Evolutionary conservation across 768 basidiomycete genomes (phyloP), one percentile per base, ranked within the genome.

Genomic region (Pleurotus tuber-regium): DNA sequence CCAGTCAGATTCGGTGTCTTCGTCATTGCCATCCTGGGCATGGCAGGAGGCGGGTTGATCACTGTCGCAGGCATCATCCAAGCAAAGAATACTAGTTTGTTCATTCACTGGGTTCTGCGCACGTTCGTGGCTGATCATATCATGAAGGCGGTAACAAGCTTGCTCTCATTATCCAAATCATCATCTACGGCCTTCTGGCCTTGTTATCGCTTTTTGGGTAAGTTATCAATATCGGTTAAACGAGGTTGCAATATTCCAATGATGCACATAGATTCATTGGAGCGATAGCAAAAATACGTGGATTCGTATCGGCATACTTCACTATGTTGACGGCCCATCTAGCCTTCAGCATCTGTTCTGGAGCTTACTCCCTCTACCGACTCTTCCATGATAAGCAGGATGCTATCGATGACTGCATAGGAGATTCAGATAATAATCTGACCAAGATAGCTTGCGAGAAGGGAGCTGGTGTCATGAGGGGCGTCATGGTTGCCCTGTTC

Each of bases 1-100:
- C 76, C 78, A 7, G 73, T 75, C 29, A 65, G 78, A 56, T 71
- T 70, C 38, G 78, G 77, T 41, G 75, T 74, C 40, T 63, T 78
- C 41, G 76, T 76, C 25, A 67, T 77, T 52, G 65, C 68, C 30
- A 54, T 78, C 43, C 63, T 80, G n/a, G 76, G 77, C 40, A 55
- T 77, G n/a, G 39, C 71, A 46, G 70, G 72, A 52, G 78, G 77
- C 58, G 66, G 63, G 39, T 51, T 67, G 24, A 62, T 78, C 29
- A 61, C 76, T 10, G 68, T 72, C 35, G 61, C 64, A 41, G 75
- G 70, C 35, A 67, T 70, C 24, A 65, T 71, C 31, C 69, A 65
- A 41, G 49, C 72, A 8, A 66, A 67, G 47, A 62, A 64, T 18
- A 52, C 62, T 24, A 57, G 70, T 72, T 59, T 23, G 60, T 40